Evolutionary conservation across 352 stramenopile species (phyloP).

Genomic region (Phytophthora foliorum): DNA sequence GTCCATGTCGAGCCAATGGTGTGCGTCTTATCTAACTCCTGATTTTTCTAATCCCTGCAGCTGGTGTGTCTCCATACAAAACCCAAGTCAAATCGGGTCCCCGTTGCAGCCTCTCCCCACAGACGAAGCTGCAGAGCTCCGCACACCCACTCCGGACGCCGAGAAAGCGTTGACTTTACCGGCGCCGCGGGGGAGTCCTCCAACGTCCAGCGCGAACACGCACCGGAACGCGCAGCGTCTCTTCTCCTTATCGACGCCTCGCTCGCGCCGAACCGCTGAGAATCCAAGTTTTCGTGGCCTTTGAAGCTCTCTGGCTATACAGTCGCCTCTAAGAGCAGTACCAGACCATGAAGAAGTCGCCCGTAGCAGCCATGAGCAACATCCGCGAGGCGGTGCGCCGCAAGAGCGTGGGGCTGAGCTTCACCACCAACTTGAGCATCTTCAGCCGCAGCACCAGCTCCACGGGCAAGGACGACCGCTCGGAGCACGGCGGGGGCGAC

Average conservation of each 20-base stretch:
- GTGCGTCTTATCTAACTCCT: constrained; percentile 33
- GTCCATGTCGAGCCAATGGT: constrained; percentile 25
- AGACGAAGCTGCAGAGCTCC: constrained; percentile 39
- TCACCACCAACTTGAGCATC: constrained; percentile 70
- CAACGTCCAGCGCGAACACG: not conserved
- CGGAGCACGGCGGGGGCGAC: constrained; percentile 37
- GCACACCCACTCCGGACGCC: constrained; percentile 12
- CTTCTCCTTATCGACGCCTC: not conserved
- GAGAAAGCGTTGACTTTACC: constrained; percentile 9
- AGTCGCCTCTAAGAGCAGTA: constrained; percentile 12
- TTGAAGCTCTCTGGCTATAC: constrained; percentile 19
- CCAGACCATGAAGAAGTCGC: constrained; percentile 57
- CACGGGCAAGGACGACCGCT: constrained; percentile 53
- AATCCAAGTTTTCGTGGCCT: constrained; percentile 1
- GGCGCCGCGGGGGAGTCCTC: constrained; percentile 5
- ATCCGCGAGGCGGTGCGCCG: constrained; percentile 71
- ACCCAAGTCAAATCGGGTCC: constrained; percentile 11
- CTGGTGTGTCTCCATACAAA: constrained; percentile 23
- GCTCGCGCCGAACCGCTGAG: not conserved
- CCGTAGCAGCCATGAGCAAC: constrained; percentile 53
- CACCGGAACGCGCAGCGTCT: constrained; percentile 3
- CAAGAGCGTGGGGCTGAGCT: constrained; percentile 73
- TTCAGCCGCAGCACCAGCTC: constrained; percentile 54
- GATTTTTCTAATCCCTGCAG: constrained; percentile 40
- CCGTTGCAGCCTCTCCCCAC: constrained; percentile 28